Evolutionary conservation across 192 early-diverging fungal species (phyloP).

Genomic region (Coemansia pectinata): DNA sequence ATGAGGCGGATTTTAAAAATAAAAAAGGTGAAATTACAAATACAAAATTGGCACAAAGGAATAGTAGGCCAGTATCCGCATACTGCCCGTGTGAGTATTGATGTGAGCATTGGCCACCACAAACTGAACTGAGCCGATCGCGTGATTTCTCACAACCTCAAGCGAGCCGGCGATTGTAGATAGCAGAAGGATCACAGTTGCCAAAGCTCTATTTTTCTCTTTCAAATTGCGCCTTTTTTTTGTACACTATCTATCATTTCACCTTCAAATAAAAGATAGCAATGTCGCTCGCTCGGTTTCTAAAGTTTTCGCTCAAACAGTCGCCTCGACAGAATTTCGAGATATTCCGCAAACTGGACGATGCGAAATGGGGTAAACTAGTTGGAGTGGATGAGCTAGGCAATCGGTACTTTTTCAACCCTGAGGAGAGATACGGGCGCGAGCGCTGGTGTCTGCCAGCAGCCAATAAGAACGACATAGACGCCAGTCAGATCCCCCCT

Average conservation of each 20-base stretch:
- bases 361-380: conserved; percentile 67
- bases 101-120: too few species aligned
- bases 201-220: background rate
- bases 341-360: conserved; percentile 52
- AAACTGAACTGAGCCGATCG: background rate
- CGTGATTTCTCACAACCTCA: background rate
- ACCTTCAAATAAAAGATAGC: background rate
- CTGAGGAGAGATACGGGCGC: conserved; percentile 72
- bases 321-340: conserved; percentile 53
- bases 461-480: conserved; percentile 45
- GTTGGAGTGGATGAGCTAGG: conserved; percentile 72
- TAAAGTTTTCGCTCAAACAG: conserved; percentile 41
- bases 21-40: background rate
- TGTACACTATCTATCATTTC: background rate
- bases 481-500: conserved; percentile 68
- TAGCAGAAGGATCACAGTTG: background rate
- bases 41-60: background rate
- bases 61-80: background rate
- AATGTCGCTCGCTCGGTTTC: conserved; percentile 51
- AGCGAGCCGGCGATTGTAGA: background rate
- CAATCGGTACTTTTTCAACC: conserved; percentile 77
- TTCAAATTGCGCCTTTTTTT: too few species aligned
- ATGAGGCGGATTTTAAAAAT: background rate
- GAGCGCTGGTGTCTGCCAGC: conserved; percentile 77
- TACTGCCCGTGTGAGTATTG: background rate